Conservation (phyloP, 768 basidiomycete genomes). For the Daedalea quercina region DNA sequence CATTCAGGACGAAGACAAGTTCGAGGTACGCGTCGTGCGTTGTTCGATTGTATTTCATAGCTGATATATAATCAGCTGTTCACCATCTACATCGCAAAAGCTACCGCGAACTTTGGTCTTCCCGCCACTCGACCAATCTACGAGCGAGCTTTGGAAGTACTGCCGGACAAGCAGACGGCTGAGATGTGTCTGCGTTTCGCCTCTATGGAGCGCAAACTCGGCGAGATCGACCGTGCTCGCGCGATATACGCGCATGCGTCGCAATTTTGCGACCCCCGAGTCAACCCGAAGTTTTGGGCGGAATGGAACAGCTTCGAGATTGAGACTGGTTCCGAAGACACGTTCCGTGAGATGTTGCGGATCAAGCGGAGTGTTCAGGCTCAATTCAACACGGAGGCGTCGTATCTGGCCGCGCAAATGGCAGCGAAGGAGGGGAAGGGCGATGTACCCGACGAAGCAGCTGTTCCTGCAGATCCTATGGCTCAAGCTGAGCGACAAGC, state of each 20-base stretch:
- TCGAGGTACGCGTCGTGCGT: conserved; percentile 58
- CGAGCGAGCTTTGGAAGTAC: conserved; percentile 86
- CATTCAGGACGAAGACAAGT: conserved; percentile 87
- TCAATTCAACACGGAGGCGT: conserved; percentile 96
- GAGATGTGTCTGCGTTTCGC: conserved; percentile 98
- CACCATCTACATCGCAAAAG: conserved; percentile 95
- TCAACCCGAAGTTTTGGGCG: conserved; percentile 88
- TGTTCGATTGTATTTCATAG: background rate
- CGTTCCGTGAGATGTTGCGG: conserved; percentile 90
- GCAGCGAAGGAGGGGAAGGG: conserved; percentile 40
- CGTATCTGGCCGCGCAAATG: conserved; percentile 88
- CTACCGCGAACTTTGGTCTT: conserved; percentile 90
- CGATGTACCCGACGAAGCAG: conserved; percentile 23
- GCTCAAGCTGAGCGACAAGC: conserved; percentile 72
- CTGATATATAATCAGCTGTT: conserved; percentile 63
- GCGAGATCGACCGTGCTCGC: conserved; percentile 96
- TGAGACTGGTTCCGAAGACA: conserved; percentile 97
- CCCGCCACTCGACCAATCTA: conserved; percentile 96
- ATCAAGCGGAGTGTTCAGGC: conserved; percentile 99
- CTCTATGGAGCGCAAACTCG: conserved; percentile 91
- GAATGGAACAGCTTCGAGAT: conserved; percentile 99
- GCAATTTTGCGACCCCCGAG: conserved; percentile 96
- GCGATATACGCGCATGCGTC: conserved; percentile 96
- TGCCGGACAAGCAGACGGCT: conserved; percentile 92
- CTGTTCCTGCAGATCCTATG: conserved; percentile 67